Conservation (phyloP, 768 basidiomycete species). For the Cystobasidium tubakii region DNA sequence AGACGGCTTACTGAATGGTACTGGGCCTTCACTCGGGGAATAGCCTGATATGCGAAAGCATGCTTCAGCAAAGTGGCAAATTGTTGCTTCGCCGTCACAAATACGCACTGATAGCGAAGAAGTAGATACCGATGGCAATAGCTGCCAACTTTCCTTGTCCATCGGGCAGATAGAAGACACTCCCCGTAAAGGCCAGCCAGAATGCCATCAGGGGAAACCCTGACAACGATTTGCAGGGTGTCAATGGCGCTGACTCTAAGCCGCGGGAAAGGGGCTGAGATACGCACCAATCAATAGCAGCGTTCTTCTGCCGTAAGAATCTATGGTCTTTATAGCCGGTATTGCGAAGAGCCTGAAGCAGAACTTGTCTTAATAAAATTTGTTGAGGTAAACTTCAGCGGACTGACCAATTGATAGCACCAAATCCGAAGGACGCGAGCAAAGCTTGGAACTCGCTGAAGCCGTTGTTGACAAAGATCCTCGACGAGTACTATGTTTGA, state of each 20-base stretch:
- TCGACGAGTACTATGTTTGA: slow-evolving; percentile 36
- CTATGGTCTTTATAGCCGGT: slow-evolving; percentile 51
- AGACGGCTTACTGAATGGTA: slow-evolving; percentile 30
- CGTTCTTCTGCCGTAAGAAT: slow-evolving; percentile 65
- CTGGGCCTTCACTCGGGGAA: slow-evolving; percentile 39
- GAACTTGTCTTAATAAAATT: slow-evolving; percentile 18
- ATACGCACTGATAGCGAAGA: slow-evolving; percentile 33
- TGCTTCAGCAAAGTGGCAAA: background rate
- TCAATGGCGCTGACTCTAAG: background rate
- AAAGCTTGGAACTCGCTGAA: slow-evolving; percentile 28
- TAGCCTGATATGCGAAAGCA: slow-evolving; percentile 13
- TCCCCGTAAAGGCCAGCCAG: slow-evolving; percentile 65
- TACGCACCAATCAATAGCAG: slow-evolving; percentile 57
- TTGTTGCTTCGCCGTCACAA: background rate
- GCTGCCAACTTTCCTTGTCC: slow-evolving; percentile 44
- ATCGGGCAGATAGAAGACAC: slow-evolving; percentile 48
- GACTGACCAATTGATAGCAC: slow-evolving; percentile 36
- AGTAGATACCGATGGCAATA: slow-evolving; percentile 40
- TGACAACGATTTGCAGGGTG: background rate
- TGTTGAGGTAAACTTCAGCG: background rate
- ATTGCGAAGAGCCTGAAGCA: slow-evolving; percentile 27
- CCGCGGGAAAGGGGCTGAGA: background rate
- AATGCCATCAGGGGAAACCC: slow-evolving; percentile 76
- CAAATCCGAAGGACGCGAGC: slow-evolving; percentile 33
- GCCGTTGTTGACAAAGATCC: slow-evolving; percentile 39